Evolutionary conservation across 2,329 filamentous ascomycete species (phyloP).

Genomic region (Diaporthe caulivora): DNA sequence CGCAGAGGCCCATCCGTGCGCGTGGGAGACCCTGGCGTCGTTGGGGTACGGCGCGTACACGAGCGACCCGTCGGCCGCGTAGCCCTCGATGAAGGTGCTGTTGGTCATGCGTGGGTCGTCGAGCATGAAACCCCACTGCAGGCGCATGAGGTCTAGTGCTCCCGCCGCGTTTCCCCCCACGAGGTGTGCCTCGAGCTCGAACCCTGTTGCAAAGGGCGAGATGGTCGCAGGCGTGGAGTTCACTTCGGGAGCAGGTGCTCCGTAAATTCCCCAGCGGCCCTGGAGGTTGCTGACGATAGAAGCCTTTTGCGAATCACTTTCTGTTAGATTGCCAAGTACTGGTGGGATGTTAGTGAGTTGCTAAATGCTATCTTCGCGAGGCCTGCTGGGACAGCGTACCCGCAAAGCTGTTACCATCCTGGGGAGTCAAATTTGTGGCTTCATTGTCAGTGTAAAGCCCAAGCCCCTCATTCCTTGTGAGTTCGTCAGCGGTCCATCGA

Average conservation of each 20-base stretch:
- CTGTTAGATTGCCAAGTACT: slow-evolving; percentile 36
- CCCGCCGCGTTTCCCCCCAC: slow-evolving; percentile 41
- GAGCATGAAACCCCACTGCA: slow-evolving; percentile 64
- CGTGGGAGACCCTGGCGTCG: slow-evolving; percentile 50
- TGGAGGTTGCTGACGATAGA: slow-evolving; percentile 39
- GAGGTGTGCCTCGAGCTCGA: slow-evolving; percentile 52
- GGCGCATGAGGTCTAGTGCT: slow-evolving; percentile 47
- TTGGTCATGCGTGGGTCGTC: slow-evolving; percentile 66
- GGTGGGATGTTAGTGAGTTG: neutral
- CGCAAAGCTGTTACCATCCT: slow-evolving; percentile 42
- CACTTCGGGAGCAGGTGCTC: slow-evolving; percentile 46
- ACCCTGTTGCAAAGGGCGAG: slow-evolving; percentile 50
- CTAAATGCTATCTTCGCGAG: no score
- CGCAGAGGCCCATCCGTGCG: slow-evolving; percentile 53
- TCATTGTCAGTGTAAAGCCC: slow-evolving; percentile 43
- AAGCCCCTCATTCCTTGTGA: slow-evolving; percentile 20
- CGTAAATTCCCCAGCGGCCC: slow-evolving; percentile 40
- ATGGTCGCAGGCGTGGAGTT: slow-evolving; percentile 48
- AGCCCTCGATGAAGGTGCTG: slow-evolving; percentile 65
- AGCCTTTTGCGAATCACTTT: slow-evolving; percentile 21
- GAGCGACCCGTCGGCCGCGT: slow-evolving; percentile 57
- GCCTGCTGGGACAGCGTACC: neutral
- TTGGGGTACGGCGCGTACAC: slow-evolving; percentile 63
- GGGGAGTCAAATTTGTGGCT: slow-evolving; percentile 35
- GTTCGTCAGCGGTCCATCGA: neutral